Base-by-base conservation (phyloP, 192 early-diverging fungal genomes). In the Entomortierella beljakovae region DNA sequence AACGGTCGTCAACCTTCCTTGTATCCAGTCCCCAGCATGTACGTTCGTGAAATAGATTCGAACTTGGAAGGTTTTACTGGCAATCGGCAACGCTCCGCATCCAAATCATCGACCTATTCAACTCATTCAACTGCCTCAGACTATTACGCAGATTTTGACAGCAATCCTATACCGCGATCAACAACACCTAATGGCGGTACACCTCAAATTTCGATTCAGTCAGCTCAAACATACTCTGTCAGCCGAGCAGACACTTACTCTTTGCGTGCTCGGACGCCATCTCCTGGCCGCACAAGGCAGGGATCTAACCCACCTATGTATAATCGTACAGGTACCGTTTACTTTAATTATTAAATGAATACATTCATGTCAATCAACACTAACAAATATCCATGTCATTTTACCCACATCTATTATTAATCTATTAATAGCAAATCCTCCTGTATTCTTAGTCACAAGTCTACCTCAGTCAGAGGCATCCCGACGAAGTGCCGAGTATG, bases 111-210 rank as follows among this genome's bases (percentile, higher is more conserved):
- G 25, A 77, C 74, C 1, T 77, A 77, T 56, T 77, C 74, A 11
- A 49, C 53, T 20, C 74, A 77, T 38, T 77, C 74, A 57, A 49
- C 69, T n/a, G 58, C 16, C 29, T 74, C 71, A 34, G 74, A 77
- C 28, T 69, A 77, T 32, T 77, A 77, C 29, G 53, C 63, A n/a
- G 74, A 69, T 46, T 77, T 77, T 53, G 74, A 77, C 61, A 77
- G 74, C 34, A 61, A 56, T 23, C 54, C 61, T 20, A 55, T 42
- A 42, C 66, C 57, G 42, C 65, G 74, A 11, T 63, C 74, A 23
- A 67, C 66, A 6, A 77, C 74, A 6, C 74, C 74, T 26, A 77
- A 63, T 7, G 74, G 74, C 25, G 48, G 54, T 2, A 55, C 73
- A 3, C 73, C 74, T 13, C 74, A 77, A 29, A 77, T 77, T 22